Evolutionary conservation across 1,284 basidiomycete genomes (phyloP).

Genomic region (Apiotrichum domesticum): DNA sequence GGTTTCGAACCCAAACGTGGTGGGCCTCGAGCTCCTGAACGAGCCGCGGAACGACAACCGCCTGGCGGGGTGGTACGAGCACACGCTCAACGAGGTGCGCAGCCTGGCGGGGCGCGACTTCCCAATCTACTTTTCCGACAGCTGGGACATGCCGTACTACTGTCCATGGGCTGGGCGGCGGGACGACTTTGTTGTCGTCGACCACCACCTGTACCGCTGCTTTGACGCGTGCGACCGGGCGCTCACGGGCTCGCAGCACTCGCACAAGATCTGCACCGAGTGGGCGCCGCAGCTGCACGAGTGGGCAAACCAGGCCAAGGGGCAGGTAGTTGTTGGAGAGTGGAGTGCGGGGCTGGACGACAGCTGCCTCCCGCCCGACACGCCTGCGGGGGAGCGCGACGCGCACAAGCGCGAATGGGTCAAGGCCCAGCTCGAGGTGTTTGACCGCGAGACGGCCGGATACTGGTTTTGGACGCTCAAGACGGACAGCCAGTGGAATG

Average conservation of each 20-base stretch:
- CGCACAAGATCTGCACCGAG: slow-evolving; percentile 35
- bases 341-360: slow-evolving; percentile 76
- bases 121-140: slow-evolving; percentile 70
- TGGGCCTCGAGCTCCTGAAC: slow-evolving; percentile 78
- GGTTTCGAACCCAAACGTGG: slow-evolving; percentile 57
- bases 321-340: slow-evolving; percentile 70
- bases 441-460: slow-evolving; percentile 62
- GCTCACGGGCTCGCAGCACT: slow-evolving; percentile 58
- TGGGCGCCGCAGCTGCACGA: slow-evolving; percentile 20
- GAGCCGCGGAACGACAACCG: slow-evolving; percentile 60
- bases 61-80: slow-evolving; percentile 62
- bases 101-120: slow-evolving; percentile 52
- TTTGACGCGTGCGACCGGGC: slow-evolving; percentile 52
- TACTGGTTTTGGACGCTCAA: slow-evolving; percentile 88
- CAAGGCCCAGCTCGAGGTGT: slow-evolving; percentile 62
- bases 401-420: slow-evolving; percentile 55
- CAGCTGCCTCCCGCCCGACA: slow-evolving; percentile 52
- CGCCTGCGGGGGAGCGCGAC: slow-evolving; percentile 51
- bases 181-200: slow-evolving; percentile 57
- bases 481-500: slow-evolving; percentile 63
- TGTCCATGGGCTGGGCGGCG: slow-evolving; percentile 52
- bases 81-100: slow-evolving; percentile 57
- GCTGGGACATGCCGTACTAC: slow-evolving; percentile 69
- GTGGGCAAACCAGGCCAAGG: slow-evolving; percentile 43
- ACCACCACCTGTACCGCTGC: slow-evolving; percentile 82